Evolutionary conservation across 352 stramenopile species (phyloP).

Genomic region (Detonula confervacea): DNA sequence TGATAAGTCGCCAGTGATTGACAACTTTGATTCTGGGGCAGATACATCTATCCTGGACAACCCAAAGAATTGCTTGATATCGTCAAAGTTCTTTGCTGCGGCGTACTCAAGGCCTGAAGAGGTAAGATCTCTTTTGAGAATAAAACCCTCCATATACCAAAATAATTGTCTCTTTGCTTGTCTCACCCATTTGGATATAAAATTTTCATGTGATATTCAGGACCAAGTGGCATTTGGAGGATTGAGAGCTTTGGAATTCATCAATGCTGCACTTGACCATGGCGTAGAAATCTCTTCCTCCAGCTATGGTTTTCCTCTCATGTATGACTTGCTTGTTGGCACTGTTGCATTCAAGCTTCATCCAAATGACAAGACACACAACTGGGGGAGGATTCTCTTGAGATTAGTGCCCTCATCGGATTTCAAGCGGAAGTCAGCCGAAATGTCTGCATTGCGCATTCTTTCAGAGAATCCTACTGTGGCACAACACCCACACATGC

Average conservation of each 20-base stretch:
- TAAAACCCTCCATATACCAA: too few relatives aligned
- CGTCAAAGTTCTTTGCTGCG: conserved; percentile 86
- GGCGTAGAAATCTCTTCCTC: conserved; percentile 84
- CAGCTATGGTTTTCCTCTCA: conserved; percentile 87
- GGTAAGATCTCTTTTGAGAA: conserved; percentile 45
- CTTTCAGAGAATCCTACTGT: conserved; percentile 84
- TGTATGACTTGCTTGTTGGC: conserved; percentile 89
- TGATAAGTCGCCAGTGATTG: conserved; percentile 78
- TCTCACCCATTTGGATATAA: too few relatives aligned
- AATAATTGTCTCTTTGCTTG: too few relatives aligned
- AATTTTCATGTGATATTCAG: conserved; percentile 41
- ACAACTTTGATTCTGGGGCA: conserved; percentile 84
- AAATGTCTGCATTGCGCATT: conserved; percentile 86
- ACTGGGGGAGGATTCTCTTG: conserved; percentile 86
- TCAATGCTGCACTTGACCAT: conserved; percentile 81
- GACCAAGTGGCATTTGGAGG: conserved; percentile 86
- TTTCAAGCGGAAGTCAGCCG: conserved; percentile 81
- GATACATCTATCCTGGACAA: conserved; percentile 86
- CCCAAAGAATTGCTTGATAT: conserved; percentile 85
- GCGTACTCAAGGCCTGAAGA: conserved; percentile 85
- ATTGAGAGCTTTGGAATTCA: conserved; percentile 82
- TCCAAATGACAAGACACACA: conserved; percentile 86
- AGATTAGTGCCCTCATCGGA: conserved; percentile 83
- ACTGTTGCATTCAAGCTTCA: conserved; percentile 88
- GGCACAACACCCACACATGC: conserved; percentile 85